Evolutionary conservation across 306 rosid species (phyloP), one percentile per base, ranked within the genome.

Genomic region (Senna siamea): DNA sequence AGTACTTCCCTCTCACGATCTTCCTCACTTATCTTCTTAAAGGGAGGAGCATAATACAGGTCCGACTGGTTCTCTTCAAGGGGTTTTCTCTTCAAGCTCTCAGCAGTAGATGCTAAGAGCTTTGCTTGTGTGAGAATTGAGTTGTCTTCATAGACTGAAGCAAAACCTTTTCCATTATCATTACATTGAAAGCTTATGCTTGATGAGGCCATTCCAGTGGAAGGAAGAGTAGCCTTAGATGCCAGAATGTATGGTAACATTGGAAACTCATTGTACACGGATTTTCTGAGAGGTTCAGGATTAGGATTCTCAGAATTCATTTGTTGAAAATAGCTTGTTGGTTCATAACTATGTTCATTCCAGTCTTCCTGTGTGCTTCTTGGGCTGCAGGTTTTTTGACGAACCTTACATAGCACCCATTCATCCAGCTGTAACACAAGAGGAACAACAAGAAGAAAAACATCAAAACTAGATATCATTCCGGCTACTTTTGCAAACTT

Each of bases 361-460:
- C 73, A 79, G 17, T 83, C 89, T 60, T 86, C 86, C 76, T 78
- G 78, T 7, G 41, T 65, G 77, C 54, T 83, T 78, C 85, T 81
- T 20, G 78, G 61, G 56, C 70, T 76, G 78, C 74, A 76, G 46
- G 5, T 54, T 38, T 87, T 91, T 20, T 80, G 73, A 20, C 88
- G 68, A 74, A 89, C 86, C 48, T 88, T 81, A 76, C 94, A 91
- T 40, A 91, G 71, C 76, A 91, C 90, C 97, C 94, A 91, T 75
- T 89, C 89, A 75, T 89, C 97, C 59, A 89, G 77, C 97, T 89
- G 83, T 44, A 58, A n/a, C 38, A 78, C 46, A 77, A 35, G 40
- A n/a, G n/a, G 20, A 64, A 9, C 14, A 18, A 66, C 22, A 59
- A 5, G 11, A 35, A 71, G 5, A 78, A 51, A 66, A 59, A 5